Conservation (phyloP, 164 flowering plant species). For the Magnolia kwangsiensis region DNA sequence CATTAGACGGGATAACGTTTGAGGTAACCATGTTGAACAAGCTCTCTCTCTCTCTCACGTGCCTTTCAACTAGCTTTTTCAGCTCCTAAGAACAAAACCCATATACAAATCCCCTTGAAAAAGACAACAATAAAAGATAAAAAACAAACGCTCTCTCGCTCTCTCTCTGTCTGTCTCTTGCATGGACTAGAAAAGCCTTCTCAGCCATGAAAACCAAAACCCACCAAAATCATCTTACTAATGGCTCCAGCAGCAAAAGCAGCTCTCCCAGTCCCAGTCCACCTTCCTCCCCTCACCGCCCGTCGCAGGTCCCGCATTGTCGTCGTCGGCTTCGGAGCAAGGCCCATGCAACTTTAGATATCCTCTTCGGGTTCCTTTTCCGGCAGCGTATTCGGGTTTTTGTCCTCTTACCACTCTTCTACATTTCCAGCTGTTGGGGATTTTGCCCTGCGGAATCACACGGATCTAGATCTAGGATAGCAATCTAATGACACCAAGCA, state of each 20-base stretch:
- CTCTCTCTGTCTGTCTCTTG: conserved; percentile 10
- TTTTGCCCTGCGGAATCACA: too few relatives aligned
- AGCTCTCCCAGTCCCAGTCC: conserved; percentile 43
- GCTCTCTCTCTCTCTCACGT: not conserved
- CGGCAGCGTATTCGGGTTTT: conserved; percentile 42
- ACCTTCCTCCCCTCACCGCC: conserved; percentile 45
- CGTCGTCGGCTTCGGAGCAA: conserved; percentile 42
- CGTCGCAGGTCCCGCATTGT: conserved; percentile 15
- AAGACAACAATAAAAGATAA: not conserved
- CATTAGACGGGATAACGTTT: too few relatives aligned
- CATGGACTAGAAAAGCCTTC: conserved; percentile 1
- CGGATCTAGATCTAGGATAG: too few relatives aligned
- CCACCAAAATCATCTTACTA: conserved; percentile 12
- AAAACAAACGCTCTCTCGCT: conserved; percentile 1
- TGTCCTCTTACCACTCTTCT: conserved; percentile 46
- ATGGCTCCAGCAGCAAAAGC: conserved; percentile 26
- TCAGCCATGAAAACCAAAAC: conserved; percentile 24
- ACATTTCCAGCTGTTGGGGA: too few relatives aligned
- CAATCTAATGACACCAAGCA: too few relatives aligned
- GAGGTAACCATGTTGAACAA: too few relatives aligned
- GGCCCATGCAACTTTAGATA: conserved; percentile 15
- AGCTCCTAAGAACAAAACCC: not conserved
- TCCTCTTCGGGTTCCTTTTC: conserved; percentile 18
- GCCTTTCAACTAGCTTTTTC: not conserved
- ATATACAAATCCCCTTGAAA: not conserved